A percentile compares a stretch with the other conserved stretches of the same genome.
These are phyloP conservation scores for Ceratobasidium sp. DNA, from an alignment of 1,284 basidiomycete genomes.

Conservation along the genomic window DNA sequence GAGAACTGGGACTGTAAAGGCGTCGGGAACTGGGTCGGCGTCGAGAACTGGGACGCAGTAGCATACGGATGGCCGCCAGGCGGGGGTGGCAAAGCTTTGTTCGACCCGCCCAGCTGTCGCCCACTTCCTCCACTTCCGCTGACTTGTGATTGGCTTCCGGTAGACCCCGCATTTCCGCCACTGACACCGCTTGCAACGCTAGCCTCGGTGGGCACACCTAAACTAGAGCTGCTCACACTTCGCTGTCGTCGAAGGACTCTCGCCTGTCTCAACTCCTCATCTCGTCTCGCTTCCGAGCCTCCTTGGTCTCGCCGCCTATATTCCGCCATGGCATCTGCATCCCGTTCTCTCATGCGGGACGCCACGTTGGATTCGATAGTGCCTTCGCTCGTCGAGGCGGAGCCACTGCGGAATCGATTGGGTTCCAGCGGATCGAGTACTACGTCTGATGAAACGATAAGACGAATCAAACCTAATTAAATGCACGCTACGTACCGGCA, in stretches of 20 bases:
- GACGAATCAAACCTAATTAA: not conserved
- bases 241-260: constrained; percentile 19
- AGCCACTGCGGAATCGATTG: constrained; percentile 31
- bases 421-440: constrained; percentile 13
- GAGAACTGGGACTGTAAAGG: constrained; percentile 23
- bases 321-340: constrained; percentile 82
- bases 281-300: constrained; percentile 2
- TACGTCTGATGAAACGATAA: constrained; percentile 17
- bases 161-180: constrained; percentile 3
- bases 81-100: constrained; percentile 9
- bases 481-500: constrained; percentile 21
- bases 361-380: constrained; percentile 67
- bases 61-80: constrained; percentile 1
- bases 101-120: constrained; percentile 8
- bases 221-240: constrained; percentile 36
- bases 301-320: constrained; percentile 59
- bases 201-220: constrained; percentile 14
- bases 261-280: constrained; percentile 26
- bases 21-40: constrained; percentile 25
- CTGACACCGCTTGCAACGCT: constrained; percentile 35
- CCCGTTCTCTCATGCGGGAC: constrained; percentile 74
- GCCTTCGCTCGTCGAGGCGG: constrained; percentile 40
- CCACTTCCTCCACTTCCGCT: not conserved
- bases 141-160: constrained; percentile 12
- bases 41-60: constrained; percentile 23